phyloP scores from a whole-genome alignment of 2,329 filamentous ascomycete species.

The Elsinoe perseae region DNA sequence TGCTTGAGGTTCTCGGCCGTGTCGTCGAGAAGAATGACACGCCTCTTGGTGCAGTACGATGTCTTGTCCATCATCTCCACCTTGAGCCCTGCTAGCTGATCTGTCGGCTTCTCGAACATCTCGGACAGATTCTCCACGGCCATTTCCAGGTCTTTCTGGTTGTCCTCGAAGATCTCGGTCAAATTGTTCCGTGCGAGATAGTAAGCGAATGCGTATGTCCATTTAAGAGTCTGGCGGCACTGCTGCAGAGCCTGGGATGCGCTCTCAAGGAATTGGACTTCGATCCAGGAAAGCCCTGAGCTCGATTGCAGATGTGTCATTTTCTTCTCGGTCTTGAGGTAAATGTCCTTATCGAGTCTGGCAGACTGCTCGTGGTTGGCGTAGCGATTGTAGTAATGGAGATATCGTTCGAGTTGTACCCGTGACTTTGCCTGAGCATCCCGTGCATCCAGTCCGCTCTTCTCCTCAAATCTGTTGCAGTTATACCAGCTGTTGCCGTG shows the following conservation, averaged over 20 bases:
- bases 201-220: slow-evolving; percentile 98
- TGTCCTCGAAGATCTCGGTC: slow-evolving; percentile 96
- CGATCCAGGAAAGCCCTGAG: slow-evolving; percentile 97
- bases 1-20: slow-evolving; percentile 87
- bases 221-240: slow-evolving; percentile 97
- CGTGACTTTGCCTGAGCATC: slow-evolving; percentile 88
- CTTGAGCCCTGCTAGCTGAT: slow-evolving; percentile 76
- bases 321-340: slow-evolving; percentile 95
- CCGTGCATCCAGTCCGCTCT: slow-evolving; percentile 80
- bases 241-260: slow-evolving; percentile 90
- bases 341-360: slow-evolving; percentile 92
- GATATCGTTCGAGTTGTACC: slow-evolving; percentile 85
- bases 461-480: slow-evolving; percentile 95
- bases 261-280: slow-evolving; percentile 91
- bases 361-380: slow-evolving; percentile 98
- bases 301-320: slow-evolving; percentile 93
- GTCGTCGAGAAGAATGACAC: slow-evolving; percentile 82
- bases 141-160: slow-evolving; percentile 96
- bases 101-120: slow-evolving; percentile 97
- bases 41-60: slow-evolving; percentile 86
- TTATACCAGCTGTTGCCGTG: slow-evolving; percentile 99
- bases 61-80: slow-evolving; percentile 99
- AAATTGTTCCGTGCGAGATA: slow-evolving; percentile 94
- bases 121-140: slow-evolving; percentile 94
- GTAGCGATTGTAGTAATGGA: slow-evolving; percentile 98